A percentile compares a stretch with the other conserved stretches of the same genome.
Conservation (phyloP, 192 early-diverging fungal genomes). For the Entomortierella beljakovae region DNA sequence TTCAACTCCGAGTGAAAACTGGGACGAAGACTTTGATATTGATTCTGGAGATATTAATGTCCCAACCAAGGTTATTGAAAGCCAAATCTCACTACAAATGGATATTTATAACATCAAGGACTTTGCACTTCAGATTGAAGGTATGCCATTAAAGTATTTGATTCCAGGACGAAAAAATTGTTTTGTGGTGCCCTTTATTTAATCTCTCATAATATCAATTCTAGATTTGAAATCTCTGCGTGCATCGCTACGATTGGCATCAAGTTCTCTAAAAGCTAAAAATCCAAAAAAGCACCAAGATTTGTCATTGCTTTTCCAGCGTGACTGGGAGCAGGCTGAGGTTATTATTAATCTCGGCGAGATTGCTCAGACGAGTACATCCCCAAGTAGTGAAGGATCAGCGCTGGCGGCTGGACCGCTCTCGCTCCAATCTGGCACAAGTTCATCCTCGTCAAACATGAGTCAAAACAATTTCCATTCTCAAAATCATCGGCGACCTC, state of each 20-base stretch:
- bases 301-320: constrained; percentile 47
- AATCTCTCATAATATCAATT: background rate
- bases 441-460: background rate
- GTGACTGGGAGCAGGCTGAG: constrained; percentile 57
- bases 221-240: constrained; percentile 45
- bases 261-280: constrained; percentile 31
- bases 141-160: constrained; percentile 16
- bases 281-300: constrained; percentile 51
- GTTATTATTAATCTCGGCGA: constrained; percentile 58
- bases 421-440: constrained; percentile 24
- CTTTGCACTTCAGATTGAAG: constrained; percentile 52
- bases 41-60: constrained; percentile 45
- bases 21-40: constrained; percentile 59
- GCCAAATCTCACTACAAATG: constrained; percentile 52
- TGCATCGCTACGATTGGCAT: constrained; percentile 28
- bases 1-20: constrained; percentile 48
- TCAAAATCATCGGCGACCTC: constrained; percentile 1
- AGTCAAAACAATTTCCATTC: background rate
- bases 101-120: constrained; percentile 55
- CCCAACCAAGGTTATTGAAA: constrained; percentile 49
- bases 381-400: constrained; percentile 5
- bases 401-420: constrained; percentile 44
- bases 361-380: constrained; percentile 49
- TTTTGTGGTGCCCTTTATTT: background rate
- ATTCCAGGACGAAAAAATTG: background rate